Base-by-base conservation (phyloP, 1,284 basidiomycete species). In the Moesziomyces sp. region DNA sequence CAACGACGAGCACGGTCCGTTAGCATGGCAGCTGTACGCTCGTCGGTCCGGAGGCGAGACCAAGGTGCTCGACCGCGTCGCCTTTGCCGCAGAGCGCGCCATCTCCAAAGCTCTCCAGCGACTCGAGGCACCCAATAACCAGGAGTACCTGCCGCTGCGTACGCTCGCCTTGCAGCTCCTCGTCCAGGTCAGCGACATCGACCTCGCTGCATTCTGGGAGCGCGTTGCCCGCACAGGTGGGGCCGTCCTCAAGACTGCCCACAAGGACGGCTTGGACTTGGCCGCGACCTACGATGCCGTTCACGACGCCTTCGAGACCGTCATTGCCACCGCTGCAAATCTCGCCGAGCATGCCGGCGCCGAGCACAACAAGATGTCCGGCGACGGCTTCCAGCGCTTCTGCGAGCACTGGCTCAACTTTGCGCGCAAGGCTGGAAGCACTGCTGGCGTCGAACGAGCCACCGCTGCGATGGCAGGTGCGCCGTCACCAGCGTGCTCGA, bases 181-280 rank as follows among this genome's bases (percentile, higher is more conserved):
- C 13, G 53, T 69, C 3, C 59, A 50, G 43, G 74, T 70, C 3
- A 60, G 71, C 19, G 66, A 68, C 21, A 51, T 81, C 28, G 76
- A 81, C 21, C 48, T 65, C 2, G 52, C 52, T 14, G 78, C 78
- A 19, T 74, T 77, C 46, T 80, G 78, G 78, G 74, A 79, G 44
- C 66, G 76, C 5, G 68, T 58, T 4, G 73, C 73, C 14, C 65
- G 76, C 6, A 42, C 62, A 14, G 76, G 69, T 8, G 62, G 56
- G 3, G 52, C 60, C 14, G 58, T 66, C 10, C 58, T 71, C 43
- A 74, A 70, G 23, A 43, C 43, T 5, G 63, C 47, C 6, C 56
- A 58, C 28, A 56, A 59, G 23, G 54, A 59, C 6, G 58, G 58
- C n/a, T 48, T 61, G 10, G 50, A 64, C 34, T 24, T 64, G 2